Conservation (phyloP, 2,329 filamentous ascomycete species). For the Lasiodiplodia citricola region DNA sequence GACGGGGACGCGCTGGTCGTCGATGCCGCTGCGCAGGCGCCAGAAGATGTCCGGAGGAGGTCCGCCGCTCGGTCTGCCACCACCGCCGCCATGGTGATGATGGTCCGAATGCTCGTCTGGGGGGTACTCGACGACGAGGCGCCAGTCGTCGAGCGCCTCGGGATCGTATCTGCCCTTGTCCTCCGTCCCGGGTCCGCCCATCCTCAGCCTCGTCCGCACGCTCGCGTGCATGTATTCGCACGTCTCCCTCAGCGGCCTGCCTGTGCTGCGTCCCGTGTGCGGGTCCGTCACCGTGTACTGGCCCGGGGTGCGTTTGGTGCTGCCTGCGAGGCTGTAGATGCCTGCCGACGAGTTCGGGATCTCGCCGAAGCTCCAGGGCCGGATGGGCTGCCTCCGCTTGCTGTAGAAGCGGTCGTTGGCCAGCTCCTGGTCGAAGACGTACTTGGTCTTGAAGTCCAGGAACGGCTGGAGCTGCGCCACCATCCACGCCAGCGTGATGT, state of each 20-base stretch:
- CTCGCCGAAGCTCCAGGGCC: slow-evolving; percentile 57
- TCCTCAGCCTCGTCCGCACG: slow-evolving; percentile 51
- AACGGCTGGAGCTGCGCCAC: slow-evolving; percentile 57
- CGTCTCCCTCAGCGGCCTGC: slow-evolving; percentile 53
- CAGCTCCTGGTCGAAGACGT: slow-evolving; percentile 49
- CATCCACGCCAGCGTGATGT: slow-evolving; percentile 64
- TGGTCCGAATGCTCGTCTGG: slow-evolving; percentile 46
- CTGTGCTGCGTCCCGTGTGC: slow-evolving; percentile 47
- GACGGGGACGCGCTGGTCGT: slow-evolving; percentile 33
- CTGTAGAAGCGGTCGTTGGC: slow-evolving; percentile 19
- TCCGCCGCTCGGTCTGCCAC: not conserved
- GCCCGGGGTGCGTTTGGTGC: slow-evolving; percentile 53
- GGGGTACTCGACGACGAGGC: slow-evolving; percentile 51
- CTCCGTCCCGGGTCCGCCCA: slow-evolving; percentile 52
- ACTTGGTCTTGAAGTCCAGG: slow-evolving; percentile 54
- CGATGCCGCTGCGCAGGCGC: slow-evolving; percentile 41
- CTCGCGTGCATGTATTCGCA: slow-evolving; percentile 59
- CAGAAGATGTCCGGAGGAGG: slow-evolving; percentile 48
- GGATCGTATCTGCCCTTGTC: slow-evolving; percentile 54
- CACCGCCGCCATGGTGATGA: slow-evolving; percentile 22
- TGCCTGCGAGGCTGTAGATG: slow-evolving; percentile 54
- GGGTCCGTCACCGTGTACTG: slow-evolving; percentile 54
- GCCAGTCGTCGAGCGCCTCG: slow-evolving; percentile 54
- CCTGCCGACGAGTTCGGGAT: slow-evolving; percentile 52
- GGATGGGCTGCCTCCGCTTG: slow-evolving; percentile 36